phyloP scores from a whole-genome alignment of 2,329 filamentous ascomycete species.

The Mariannaea elegans region DNA sequence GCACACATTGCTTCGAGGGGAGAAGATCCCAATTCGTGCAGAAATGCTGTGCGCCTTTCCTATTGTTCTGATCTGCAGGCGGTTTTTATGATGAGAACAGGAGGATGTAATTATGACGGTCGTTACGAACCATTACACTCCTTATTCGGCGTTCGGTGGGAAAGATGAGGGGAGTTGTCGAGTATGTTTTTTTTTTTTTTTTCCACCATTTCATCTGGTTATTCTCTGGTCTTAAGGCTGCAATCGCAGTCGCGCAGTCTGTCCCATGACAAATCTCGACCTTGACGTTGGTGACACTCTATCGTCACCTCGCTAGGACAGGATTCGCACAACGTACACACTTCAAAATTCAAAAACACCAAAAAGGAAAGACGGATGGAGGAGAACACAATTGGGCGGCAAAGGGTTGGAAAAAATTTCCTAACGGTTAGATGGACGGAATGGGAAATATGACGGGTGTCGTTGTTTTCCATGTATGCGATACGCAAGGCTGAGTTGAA shows the following conservation, averaged over 20 bases:
- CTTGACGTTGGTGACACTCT: too few species aligned
- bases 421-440: slow-evolving; percentile 34
- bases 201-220: slow-evolving; percentile 23
- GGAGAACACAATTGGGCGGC: slow-evolving; percentile 20
- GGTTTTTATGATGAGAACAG: slow-evolving; percentile 41
- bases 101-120: slow-evolving; percentile 53
- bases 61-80: slow-evolving; percentile 34
- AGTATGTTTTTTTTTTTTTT: slow-evolving; percentile 29
- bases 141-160: slow-evolving; percentile 46
- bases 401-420: slow-evolving; percentile 40
- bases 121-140: slow-evolving; percentile 48
- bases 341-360: background rate
- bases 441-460: slow-evolving; percentile 29
- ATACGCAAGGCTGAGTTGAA: slow-evolving; percentile 1
- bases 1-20: background rate
- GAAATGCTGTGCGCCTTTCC: slow-evolving; percentile 20
- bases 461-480: slow-evolving; percentile 24
- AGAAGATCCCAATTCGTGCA: slow-evolving; percentile 21
- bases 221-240: slow-evolving; percentile 19
- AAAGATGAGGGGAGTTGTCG: slow-evolving; percentile 41
- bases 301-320: background rate
- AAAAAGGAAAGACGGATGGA: slow-evolving; percentile 16
- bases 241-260: slow-evolving; percentile 2
- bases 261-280: background rate
- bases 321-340: slow-evolving; percentile 10